Evolutionary conservation across 495 filamentous ascomycete genomes (phyloP).

Genomic region (Thozetella sp.): DNA sequence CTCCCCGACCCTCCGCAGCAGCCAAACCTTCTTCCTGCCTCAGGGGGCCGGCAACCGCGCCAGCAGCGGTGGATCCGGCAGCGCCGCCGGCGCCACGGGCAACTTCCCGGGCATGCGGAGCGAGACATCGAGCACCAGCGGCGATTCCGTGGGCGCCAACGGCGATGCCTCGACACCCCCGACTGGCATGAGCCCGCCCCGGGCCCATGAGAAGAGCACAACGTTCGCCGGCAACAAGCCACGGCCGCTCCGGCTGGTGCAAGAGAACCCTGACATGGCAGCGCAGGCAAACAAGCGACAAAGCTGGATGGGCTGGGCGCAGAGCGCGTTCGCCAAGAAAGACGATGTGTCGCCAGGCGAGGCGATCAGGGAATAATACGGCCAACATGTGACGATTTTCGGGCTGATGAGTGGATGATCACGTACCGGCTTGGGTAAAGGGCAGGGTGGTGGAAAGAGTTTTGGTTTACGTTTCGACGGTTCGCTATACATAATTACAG

Average conservation of each 20-base stretch:
- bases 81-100: slow-evolving; percentile 45
- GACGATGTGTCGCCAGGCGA: slow-evolving; percentile 29
- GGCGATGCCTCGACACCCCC: slow-evolving; percentile 58
- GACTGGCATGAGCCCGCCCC: slow-evolving; percentile 49
- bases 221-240: slow-evolving; percentile 73
- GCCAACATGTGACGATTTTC: not conserved
- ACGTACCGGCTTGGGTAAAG: not conserved
- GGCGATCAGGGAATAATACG: slow-evolving; percentile 21
- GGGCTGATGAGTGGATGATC: not conserved
- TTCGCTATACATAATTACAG: not conserved
- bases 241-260: slow-evolving; percentile 83
- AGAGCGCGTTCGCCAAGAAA: slow-evolving; percentile 38
- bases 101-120: slow-evolving; percentile 57
- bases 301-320: slow-evolving; percentile 61
- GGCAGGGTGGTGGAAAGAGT: not conserved
- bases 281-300: slow-evolving; percentile 44
- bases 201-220: slow-evolving; percentile 63
- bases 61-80: slow-evolving; percentile 27
- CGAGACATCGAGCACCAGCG: slow-evolving; percentile 65
- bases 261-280: slow-evolving; percentile 51
- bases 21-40: slow-evolving; percentile 40
- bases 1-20: slow-evolving; percentile 53
- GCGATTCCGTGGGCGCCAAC: slow-evolving; percentile 53
- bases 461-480: not conserved
- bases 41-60: slow-evolving; percentile 50